phyloP scores from a whole-genome alignment of 2,329 filamentous ascomycete genomes.

The Aspergillus sp. region DNA sequence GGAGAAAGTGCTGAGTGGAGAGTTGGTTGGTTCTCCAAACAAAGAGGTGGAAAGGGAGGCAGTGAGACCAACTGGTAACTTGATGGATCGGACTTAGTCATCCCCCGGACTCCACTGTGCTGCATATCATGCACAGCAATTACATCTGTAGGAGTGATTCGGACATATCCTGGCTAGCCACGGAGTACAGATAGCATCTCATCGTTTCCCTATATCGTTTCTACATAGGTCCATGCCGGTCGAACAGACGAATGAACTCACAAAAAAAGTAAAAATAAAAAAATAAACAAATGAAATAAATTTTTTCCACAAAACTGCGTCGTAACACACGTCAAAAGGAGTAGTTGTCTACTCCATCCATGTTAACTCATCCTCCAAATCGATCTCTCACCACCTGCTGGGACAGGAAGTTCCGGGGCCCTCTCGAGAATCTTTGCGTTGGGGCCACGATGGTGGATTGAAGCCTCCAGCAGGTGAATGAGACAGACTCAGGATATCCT shows the following conservation, averaged over 20 bases:
- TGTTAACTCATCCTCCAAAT: conserved; percentile 22
- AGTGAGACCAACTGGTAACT: background rate
- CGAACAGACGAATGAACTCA: conserved; percentile 20
- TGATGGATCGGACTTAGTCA: background rate
- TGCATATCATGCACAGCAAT: background rate
- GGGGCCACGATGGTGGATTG: conserved; percentile 8
- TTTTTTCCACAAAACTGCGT: conserved; percentile 30
- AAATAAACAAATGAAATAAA: conserved; percentile 21
- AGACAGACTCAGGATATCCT: conserved; percentile 22
- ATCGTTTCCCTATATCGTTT: conserved; percentile 19
- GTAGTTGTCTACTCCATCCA: conserved; percentile 28
- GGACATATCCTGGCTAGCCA: too few relatives aligned
- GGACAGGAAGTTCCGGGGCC: conserved; percentile 5
- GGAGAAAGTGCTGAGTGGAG: conserved; percentile 9
- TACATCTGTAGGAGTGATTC: too few relatives aligned
- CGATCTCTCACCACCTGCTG: conserved; percentile 15
- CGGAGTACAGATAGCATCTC: conserved; percentile 7
- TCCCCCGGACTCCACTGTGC: background rate
- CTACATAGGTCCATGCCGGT: conserved; percentile 25
- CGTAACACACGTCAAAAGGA: conserved; percentile 34
- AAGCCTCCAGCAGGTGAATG: conserved; percentile 13
- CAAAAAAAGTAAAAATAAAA: conserved; percentile 24
- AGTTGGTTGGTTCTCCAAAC: background rate
- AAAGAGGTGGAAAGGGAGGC: background rate
- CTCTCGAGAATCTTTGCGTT: conserved; percentile 7